Conservation (phyloP, 768 basidiomycete species). For the Boletus tomentosulus region DNA sequence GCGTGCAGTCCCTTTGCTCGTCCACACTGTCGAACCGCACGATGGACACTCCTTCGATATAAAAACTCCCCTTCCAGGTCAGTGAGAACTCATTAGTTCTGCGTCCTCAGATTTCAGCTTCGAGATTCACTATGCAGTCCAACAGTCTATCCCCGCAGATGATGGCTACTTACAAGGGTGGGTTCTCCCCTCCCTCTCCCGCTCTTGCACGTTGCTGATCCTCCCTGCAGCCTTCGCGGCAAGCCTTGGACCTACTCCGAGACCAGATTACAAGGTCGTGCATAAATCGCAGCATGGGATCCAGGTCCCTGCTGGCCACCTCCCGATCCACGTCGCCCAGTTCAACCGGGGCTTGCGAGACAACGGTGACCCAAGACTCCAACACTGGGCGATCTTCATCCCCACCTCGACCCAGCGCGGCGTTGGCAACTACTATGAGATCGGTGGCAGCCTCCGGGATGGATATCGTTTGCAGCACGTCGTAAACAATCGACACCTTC, state of each 20-base stretch:
- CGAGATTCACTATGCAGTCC: constrained; percentile 2
- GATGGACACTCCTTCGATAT: constrained; percentile 6
- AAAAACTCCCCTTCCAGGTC: constrained; percentile 4
- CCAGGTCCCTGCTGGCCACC: constrained; percentile 10
- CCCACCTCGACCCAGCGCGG: constrained; percentile 16
- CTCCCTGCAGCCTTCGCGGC: constrained; percentile 5
- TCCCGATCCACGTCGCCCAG: constrained; percentile 15
- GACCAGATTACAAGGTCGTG: constrained; percentile 7
- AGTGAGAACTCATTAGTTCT: not conserved
- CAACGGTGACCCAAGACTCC: not conserved
- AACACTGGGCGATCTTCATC: constrained; percentile 24
- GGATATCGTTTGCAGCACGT: constrained; percentile 16
- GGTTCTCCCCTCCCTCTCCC: not conserved
- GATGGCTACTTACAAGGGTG: constrained; percentile 5
- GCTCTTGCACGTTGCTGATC: not conserved
- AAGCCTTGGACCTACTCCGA: not conserved
- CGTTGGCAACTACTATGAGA: constrained; percentile 19
- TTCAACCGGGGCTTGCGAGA: constrained; percentile 7
- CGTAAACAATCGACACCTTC: constrained; percentile 10
- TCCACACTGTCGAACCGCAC: not conserved
- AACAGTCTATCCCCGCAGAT: constrained; percentile 6
- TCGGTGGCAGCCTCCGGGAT: constrained; percentile 5
- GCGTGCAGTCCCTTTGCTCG: not conserved
- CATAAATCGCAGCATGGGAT: constrained; percentile 1
- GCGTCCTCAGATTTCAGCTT: not conserved